Conservation (phyloP, 83 land plant genomes). For the Picea engelmannii region DNA sequence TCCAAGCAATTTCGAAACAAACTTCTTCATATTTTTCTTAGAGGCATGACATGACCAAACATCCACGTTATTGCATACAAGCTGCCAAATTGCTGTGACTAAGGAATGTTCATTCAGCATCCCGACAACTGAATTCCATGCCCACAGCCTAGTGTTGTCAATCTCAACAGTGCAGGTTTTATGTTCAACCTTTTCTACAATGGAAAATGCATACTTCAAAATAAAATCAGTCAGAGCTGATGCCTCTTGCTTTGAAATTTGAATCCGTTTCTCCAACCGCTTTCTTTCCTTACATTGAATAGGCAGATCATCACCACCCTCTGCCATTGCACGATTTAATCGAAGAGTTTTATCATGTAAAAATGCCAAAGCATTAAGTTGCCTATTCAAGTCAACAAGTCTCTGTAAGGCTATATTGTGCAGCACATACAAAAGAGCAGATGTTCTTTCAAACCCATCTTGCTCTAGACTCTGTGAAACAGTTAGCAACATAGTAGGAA, state of each 20-base stretch:
- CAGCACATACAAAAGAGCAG: constrained; percentile 37
- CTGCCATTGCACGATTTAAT: background rate
- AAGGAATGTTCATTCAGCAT: constrained; percentile 32
- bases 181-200: background rate
- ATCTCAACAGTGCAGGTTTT: background rate
- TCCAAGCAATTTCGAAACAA: constrained; percentile 38
- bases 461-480: constrained; percentile 22
- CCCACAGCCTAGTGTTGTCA: constrained; percentile 4
- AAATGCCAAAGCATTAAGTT: constrained; percentile 42
- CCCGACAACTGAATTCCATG: constrained; percentile 41
- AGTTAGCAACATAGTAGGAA: constrained; percentile 31
- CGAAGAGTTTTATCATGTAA: constrained; percentile 25
- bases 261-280: constrained; percentile 15
- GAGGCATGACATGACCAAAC: constrained; percentile 60
- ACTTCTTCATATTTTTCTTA: constrained; percentile 37
- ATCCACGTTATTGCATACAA: constrained; percentile 60
- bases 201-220: constrained; percentile 14
- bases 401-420: constrained; percentile 56
- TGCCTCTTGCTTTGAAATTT: constrained; percentile 44
- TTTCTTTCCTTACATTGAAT: constrained; percentile 21
- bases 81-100: constrained; percentile 49
- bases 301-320: constrained; percentile 23
- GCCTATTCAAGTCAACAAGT: constrained; percentile 57
- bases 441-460: background rate
- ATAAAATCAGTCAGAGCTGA: constrained; percentile 41